Evolutionary conservation across 2,329 filamentous ascomycete species (phyloP).

Genomic region (Colletotrichum sp.): DNA sequence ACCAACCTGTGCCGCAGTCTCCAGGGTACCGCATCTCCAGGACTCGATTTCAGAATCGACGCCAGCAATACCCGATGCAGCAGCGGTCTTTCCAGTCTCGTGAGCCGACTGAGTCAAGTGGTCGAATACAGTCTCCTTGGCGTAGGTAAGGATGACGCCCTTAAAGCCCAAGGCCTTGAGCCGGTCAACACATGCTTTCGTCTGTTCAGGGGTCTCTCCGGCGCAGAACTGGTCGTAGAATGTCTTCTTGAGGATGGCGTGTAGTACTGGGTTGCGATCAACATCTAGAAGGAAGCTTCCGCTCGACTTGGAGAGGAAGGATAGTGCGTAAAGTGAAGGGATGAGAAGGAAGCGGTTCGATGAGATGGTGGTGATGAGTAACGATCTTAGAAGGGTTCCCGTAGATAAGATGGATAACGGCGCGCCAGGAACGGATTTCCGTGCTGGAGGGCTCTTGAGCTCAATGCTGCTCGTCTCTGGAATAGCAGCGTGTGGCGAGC

Average conservation of each 20-base stretch:
- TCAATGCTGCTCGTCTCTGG: neutral
- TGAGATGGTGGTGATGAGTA: slow-evolving; percentile 50
- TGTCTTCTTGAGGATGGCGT: slow-evolving; percentile 52
- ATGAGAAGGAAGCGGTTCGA: slow-evolving; percentile 46
- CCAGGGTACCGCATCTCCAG: slow-evolving; percentile 36
- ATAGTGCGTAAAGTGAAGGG: slow-evolving; percentile 39
- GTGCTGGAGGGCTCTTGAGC: neutral
- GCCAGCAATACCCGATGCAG: neutral
- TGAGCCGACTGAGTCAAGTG: slow-evolving; percentile 29
- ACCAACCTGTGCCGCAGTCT: slow-evolving; percentile 33
- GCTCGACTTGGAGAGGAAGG: slow-evolving; percentile 40
- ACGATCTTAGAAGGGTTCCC: slow-evolving; percentile 40
- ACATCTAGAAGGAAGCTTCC: slow-evolving; percentile 41
- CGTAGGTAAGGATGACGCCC: slow-evolving; percentile 63
- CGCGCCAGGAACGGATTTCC: neutral
- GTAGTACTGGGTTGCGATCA: slow-evolving; percentile 54
- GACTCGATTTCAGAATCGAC: slow-evolving; percentile 37
- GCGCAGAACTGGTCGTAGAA: slow-evolving; percentile 63
- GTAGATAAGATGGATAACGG: slow-evolving; percentile 35
- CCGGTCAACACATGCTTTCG: slow-evolving; percentile 45
- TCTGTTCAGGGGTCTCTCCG: slow-evolving; percentile 52
- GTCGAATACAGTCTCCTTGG: slow-evolving; percentile 47
- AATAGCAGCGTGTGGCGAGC: slow-evolving; percentile 3
- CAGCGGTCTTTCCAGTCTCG: neutral
- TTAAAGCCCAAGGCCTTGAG: slow-evolving; percentile 55